Evolutionary conservation across 2,329 filamentous ascomycete species (phyloP), one percentile per base, ranked within the genome.

Genomic region (Fusarium falciforme): DNA sequence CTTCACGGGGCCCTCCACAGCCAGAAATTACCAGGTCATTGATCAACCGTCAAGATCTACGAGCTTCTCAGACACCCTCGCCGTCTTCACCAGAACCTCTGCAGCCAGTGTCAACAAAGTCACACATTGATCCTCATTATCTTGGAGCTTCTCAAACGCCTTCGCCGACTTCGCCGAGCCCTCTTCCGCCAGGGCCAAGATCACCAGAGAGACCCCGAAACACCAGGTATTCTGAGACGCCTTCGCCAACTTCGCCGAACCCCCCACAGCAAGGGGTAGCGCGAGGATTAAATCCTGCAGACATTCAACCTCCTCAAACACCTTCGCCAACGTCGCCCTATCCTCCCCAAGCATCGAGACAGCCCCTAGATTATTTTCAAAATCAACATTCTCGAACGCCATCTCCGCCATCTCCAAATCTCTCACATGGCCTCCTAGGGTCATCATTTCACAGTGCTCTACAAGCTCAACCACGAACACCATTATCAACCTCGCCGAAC

Each of bases 311-410:
- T 14, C 44, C 67, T 66, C 68, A 29, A 22, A 69, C 70, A 25
- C 68, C 71, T 12, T 74, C 71, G n/a, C 59, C 64, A 36, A 57
- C 57, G 25, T 59, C 72, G 29, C 59, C 58, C 22, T 64, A 74
- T 52, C 63, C 59, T 55, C 29, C 55, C 22, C 47, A 54, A 54
- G 27, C 47, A 14, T n/a, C 47, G 27, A 54, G 10, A 8, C n/a
- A 29, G 17, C 27, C 47, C 25, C 17, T 31, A 7, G 17, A 54
- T 12, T 54, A 31, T 54, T 29, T 29, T 9, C 25, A 54, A 31
- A 27, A n/a, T 5, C 27, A 31, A 20, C 11, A n/a, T 20, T 31
- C 47, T 54, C 47, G 47, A 20, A 54, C 47, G 11, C 47, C 47
- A 31, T 52, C 47, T 3, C 47, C 47, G 0, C 17, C 47, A 31